Conservation (phyloP, 176 grass and related monocot species). For the Musa troglodytarum region DNA sequence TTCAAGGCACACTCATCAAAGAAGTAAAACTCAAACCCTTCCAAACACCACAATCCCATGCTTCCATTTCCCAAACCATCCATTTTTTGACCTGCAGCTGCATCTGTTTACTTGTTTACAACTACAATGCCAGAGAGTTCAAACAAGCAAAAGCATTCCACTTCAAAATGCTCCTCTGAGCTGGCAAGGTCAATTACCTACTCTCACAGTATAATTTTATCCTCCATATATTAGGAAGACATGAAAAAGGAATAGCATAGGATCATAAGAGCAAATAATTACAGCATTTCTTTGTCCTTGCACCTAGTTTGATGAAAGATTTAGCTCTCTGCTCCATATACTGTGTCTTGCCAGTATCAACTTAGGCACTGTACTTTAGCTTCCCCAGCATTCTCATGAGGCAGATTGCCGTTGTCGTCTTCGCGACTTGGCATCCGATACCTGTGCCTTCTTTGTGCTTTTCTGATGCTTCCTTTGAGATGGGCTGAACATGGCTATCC, state of each 20-base stretch:
- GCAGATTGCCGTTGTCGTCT: not conserved
- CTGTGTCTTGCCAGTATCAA: not conserved
- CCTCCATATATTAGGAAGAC: not conserved
- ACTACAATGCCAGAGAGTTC: too few species aligned
- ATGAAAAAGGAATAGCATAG: not conserved
- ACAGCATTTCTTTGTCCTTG: not conserved
- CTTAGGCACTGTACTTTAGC: not conserved
- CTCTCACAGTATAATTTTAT: not conserved
- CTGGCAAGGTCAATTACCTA: not conserved
- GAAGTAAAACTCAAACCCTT: too few species aligned
- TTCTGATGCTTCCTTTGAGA: not conserved
- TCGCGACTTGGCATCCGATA: not conserved
- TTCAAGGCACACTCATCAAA: too few species aligned
- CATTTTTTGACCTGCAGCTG: too few species aligned
- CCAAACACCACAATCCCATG: too few species aligned
- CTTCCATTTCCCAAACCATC: too few species aligned
- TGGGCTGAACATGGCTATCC: constrained; percentile 6
- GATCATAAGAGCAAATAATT: constrained; percentile 3
- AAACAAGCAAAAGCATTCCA: too few species aligned
- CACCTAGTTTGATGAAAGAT: not conserved
- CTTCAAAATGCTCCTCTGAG: not conserved
- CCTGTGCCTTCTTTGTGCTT: constrained; percentile 1
- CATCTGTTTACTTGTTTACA: too few species aligned
- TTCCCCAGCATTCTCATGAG: not conserved
- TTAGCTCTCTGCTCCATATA: not conserved